Base-by-base conservation (phyloP, 73 alveolate species). In the Durusdinium trenchii region DNA sequence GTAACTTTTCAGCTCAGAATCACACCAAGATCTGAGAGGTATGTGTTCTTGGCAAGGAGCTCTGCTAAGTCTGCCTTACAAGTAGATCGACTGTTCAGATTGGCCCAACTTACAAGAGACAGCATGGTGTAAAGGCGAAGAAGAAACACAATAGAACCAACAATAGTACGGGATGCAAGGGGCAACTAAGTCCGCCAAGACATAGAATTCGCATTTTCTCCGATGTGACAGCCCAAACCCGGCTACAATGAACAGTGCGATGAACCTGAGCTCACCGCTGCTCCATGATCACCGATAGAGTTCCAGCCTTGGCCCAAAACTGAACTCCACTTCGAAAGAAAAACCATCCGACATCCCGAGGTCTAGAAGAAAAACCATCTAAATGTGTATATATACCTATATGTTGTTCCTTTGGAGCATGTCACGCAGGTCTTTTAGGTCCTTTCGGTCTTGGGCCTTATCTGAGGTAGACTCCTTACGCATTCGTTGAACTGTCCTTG, bases 231-330 rank as follows among this genome's bases (percentile, higher is more conserved):
- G 12, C 47, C 51, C 28, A 73, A 35, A 73, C 10, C 14, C 36
- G 23, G 51, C 28, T 36, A 36, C 52, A 73, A 36, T 6, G 6
- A 3, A 6, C 23, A 7, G 4, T 3, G 51, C 51, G 16, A 36
- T 3, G 48, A 40, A 35, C 16, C 84, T 86, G 51, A 7, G 95
- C 50, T 40, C 35, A 48, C n/a, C 0, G 95, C 97, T 18, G 97
- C 97, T 3, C 97, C 97, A 14, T 36, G 87, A 60, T 91, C 97
- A n/a, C 97, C 73, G 50, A 91, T 48, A 16, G 97, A 91, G 76
- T 91, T 91, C 89, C 87, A 91, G 43, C 97, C 97, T 91, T 20
- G 36, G 60, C 32, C 30, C n/a, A n/a, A n/a, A n/a, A n/a, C n/a
- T n/a, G n/a, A n/a, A n/a, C n/a, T n/a, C n/a, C n/a, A n/a, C n/a